Conservation (phyloP, 2,329 filamentous ascomycete species). For the Fonsecaea nubica region DNA sequence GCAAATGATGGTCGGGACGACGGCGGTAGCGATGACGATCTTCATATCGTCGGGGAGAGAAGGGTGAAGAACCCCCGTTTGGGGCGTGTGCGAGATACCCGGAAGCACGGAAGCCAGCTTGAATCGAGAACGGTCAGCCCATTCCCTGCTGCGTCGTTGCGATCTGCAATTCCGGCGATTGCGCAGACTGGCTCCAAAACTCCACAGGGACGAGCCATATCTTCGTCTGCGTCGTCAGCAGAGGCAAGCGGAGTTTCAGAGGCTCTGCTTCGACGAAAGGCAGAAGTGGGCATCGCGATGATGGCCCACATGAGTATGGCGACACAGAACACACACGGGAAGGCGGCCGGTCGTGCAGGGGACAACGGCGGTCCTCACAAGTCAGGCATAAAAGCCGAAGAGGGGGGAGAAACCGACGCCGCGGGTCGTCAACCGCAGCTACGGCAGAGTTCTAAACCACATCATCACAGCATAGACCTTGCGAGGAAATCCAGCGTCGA, state of each 20-base stretch:
- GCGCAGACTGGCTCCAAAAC: not conserved
- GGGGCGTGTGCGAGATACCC: not conserved
- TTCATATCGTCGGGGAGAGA: not conserved
- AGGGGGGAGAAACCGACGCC: not conserved
- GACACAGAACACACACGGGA: not conserved
- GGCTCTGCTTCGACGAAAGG: not conserved
- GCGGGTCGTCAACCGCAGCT: too few relatives aligned
- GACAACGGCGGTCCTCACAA: not conserved
- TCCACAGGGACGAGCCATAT: not conserved
- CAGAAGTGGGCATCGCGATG: not conserved
- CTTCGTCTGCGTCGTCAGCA: not conserved
- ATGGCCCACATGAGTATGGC: not conserved
- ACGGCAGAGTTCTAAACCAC: not conserved
- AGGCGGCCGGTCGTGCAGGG: not conserved
- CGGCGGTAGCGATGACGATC: not conserved
- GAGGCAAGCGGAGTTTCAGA: not conserved
- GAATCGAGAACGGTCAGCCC: not conserved
- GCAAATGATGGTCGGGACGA: not conserved
- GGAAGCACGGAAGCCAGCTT: not conserved
- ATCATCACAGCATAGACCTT: not conserved
- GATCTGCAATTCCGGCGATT: not conserved
- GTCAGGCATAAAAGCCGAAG: not conserved
- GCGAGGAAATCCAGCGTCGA: not conserved
- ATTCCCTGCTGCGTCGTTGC: not conserved
- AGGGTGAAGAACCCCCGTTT: not conserved